phyloP scores from a whole-genome alignment of 208 protist species.

The Trypanosoma congolense region DNA sequence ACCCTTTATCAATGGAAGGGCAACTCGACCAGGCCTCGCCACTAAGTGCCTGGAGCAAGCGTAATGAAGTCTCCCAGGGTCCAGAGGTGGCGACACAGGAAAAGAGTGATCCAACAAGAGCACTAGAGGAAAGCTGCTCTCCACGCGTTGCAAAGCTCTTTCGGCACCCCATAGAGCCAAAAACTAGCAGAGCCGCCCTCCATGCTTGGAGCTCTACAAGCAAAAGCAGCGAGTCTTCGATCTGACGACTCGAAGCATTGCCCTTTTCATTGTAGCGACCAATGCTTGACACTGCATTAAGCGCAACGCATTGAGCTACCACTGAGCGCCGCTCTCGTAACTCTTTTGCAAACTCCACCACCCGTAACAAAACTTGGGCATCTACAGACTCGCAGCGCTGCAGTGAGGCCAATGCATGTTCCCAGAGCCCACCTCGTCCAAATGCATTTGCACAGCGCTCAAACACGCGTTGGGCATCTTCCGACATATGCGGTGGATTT shows the following conservation, averaged over 20 bases:
- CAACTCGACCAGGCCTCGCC: not conserved
- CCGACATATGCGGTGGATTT: not conserved
- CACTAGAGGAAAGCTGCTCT: not conserved
- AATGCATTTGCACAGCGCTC: conserved; percentile 10
- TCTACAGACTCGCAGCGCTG: conserved; percentile 7
- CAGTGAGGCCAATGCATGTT: conserved; percentile 13
- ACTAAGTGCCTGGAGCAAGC: conserved; percentile 3
- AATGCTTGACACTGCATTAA: not conserved
- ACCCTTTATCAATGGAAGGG: conserved; percentile 3
- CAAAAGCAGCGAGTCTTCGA: conserved; percentile 9
- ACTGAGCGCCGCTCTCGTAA: not conserved
- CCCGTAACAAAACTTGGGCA: conserved; percentile 7
- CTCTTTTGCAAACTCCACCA: conserved; percentile 12
- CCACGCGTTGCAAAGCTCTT: not conserved
- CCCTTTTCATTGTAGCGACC: not conserved
- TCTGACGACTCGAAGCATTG: not conserved
- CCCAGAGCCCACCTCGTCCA: conserved; percentile 9
- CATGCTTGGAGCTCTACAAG: conserved; percentile 17
- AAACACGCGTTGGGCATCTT: conserved; percentile 13
- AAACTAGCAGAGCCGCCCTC: conserved; percentile 16
- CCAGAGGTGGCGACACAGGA: conserved; percentile 17
- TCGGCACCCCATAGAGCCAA: not conserved
- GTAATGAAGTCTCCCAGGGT: conserved; percentile 15
- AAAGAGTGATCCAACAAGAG: conserved; percentile 13
- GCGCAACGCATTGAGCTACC: conserved; percentile 12